Base-by-base conservation (phyloP, 345 rosid species). In the Leavenworthia alabamica region DNA sequence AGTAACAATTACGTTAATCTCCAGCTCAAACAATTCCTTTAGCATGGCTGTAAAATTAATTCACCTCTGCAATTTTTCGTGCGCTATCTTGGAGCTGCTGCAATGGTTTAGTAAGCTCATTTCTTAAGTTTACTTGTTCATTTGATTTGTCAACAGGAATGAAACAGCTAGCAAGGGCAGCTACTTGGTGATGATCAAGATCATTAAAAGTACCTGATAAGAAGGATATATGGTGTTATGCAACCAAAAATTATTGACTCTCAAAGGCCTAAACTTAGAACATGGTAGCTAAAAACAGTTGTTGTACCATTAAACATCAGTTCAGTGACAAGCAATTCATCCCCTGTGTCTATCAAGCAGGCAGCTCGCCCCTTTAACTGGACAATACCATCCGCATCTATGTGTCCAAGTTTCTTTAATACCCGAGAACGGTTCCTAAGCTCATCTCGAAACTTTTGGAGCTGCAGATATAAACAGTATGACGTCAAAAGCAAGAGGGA, bases 321-420 rank as follows among this genome's bases (percentile, higher is more conserved):
- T 67, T 90, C 99, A 32, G 97, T 93, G 56, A 93, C 99, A 68
- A 89, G 95, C 39, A 93, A 79, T 79, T 93, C 99, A 73, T 93
- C 99, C 76, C 95, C 99, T 14, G 99, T 93, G 79, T 93, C 99
- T 66, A 93, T 84, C 84, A 93, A 84, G 78, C 97, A 93, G 59
- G 99, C 97, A 74, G 97, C 99, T 65, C 97, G 80, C 64, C 99
- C 97, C 77, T 89, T 93, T 50, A 93, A 63, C 80, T 80, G 95
- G 71, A 93, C 95, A 4, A 89, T 83, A 72, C 95, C 83, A 66
- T 87, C 96, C 9, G 83, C 92, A 72, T 89, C 83, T 60, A 89
- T 79, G 75, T 90, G 95, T 50, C 99, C 97, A 48, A 93, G 96
- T 78, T 92, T 89, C 77, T 87, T 90, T 77, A 93, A 73, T 51